These are phyloP conservation scores for Apiospora phragmitis DNA, from an alignment of 2,329 filamentous ascomycete genomes.

Conservation along the genomic window DNA sequence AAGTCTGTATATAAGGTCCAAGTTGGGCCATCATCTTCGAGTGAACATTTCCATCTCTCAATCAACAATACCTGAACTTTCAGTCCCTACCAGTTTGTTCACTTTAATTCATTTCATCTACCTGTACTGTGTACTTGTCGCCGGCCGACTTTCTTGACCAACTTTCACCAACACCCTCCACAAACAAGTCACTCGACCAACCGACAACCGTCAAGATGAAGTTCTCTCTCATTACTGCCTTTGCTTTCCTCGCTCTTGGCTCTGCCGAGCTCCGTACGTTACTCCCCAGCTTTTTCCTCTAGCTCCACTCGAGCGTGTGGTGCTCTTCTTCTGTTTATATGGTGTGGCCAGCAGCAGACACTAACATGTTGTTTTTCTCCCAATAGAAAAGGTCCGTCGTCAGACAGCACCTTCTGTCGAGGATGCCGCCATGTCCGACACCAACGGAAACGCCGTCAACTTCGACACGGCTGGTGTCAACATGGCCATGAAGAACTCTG, in stretches of 20 bases:
- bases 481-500: constrained; percentile 38
- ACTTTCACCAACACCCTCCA: constrained; percentile 23
- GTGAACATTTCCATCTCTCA: constrained; percentile 18
- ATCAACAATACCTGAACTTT: constrained; percentile 19
- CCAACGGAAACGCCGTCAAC: constrained; percentile 43
- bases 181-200: constrained; percentile 11
- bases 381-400: constrained; percentile 34
- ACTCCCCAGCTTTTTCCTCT: neutral
- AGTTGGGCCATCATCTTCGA: constrained; percentile 26
- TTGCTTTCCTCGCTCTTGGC: constrained; percentile 48
- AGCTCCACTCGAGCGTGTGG: neutral
- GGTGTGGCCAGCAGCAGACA: neutral
- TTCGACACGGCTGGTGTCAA: constrained; percentile 46
- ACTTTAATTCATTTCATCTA: constrained; percentile 28
- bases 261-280: constrained; percentile 39
- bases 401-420: constrained; percentile 25
- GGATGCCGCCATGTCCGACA: constrained; percentile 48
- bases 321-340: no score
- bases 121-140: constrained; percentile 43
- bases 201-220: constrained; percentile 49
- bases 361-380: neutral
- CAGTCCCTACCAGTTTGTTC: constrained; percentile 16
- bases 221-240: constrained; percentile 47
- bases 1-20: constrained; percentile 12
- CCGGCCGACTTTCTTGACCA: constrained; percentile 49